Base-by-base conservation (phyloP, 352 stramenopile species). In the Phytophthora sp. region DNA sequence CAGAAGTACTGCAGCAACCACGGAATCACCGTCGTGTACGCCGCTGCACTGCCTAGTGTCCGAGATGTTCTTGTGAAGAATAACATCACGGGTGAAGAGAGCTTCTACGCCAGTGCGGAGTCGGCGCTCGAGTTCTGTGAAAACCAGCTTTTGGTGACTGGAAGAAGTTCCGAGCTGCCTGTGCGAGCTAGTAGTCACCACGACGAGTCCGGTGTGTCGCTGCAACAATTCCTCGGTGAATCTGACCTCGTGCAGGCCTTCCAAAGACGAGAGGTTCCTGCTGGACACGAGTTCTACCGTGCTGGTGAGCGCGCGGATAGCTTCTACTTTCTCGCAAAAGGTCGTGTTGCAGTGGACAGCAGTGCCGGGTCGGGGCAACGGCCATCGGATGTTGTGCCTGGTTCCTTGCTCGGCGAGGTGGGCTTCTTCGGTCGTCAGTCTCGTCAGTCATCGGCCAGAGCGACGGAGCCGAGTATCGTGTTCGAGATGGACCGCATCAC, bases 391-490 rank as follows among this genome's bases (percentile, higher is more conserved):
- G 74, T 88, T 37, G 70, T 81, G 7, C 68, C 82, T 0, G 79
- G 75, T 0, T 78, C 77, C 12, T 76, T 94, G 58, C 91, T 94
- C 60, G 85, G 85, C 15, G 85, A 94, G 46, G 82, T 91, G 8
- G 81, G 89, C 48, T 94, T 91, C 52, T 92, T 94, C 50, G 72
- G 82, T 46, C 55, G 57, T 26, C 85, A 92, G 48, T 60, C 64
- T 24, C 76, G 82, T 6, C 71, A 79, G 46, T 74, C 84, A 59
- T 60, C 61, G 4, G 81, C 77, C 8, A 62, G 50, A 2, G 74
- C 81, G 5, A 67, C 61, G 15, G 68, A 79, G 21, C 46, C 65
- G 8, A 82, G 75, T 34, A 62, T 76, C n/a, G 79, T 92, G 26
- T 88, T 84, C 44, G 70, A 84, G 48, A 77, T 92, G 65, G 76